A percentile compares a stretch with the other conserved stretches of the same genome.
These are phyloP conservation scores for Lagerstroemia speciosa DNA, from an alignment of 345 rosid species.

Conservation along the genomic window DNA sequence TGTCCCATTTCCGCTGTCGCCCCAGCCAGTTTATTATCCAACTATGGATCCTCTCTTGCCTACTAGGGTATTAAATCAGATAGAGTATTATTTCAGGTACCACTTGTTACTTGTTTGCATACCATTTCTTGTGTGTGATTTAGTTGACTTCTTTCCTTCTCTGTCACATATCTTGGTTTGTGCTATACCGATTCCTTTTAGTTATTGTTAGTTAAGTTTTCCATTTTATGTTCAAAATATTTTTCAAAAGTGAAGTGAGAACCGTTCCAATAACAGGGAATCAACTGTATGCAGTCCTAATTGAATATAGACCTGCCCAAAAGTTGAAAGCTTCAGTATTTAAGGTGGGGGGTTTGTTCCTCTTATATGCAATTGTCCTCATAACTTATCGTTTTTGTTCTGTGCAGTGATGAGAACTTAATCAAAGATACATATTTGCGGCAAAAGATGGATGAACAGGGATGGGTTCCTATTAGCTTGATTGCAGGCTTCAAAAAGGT, in stretches of 20 bases:
- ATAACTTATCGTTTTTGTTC: constrained; percentile 9
- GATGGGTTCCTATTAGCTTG: constrained; percentile 62
- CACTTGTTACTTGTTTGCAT: constrained; percentile 2
- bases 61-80: constrained; percentile 47
- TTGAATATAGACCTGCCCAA: neutral
- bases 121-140: neutral
- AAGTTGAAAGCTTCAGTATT: neutral
- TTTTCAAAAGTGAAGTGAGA: neutral
- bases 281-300: neutral
- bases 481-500: constrained; percentile 86
- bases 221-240: too few species aligned
- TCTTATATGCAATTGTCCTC: constrained; percentile 5
- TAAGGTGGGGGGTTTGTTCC: neutral
- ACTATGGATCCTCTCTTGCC: constrained; percentile 46
- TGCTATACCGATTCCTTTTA: neutral
- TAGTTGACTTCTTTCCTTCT: neutral
- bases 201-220: neutral
- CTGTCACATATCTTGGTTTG: neutral
- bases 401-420: constrained; percentile 74
- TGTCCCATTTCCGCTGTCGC: constrained; percentile 39
- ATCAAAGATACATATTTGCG: constrained; percentile 68
- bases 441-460: constrained; percentile 78
- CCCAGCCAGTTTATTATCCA: constrained; percentile 33
- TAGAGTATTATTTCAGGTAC: constrained; percentile 88
- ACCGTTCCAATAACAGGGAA: neutral